Conservation (phyloP, 768 basidiomycete genomes). For the Lactifluus subvellereus region DNA sequence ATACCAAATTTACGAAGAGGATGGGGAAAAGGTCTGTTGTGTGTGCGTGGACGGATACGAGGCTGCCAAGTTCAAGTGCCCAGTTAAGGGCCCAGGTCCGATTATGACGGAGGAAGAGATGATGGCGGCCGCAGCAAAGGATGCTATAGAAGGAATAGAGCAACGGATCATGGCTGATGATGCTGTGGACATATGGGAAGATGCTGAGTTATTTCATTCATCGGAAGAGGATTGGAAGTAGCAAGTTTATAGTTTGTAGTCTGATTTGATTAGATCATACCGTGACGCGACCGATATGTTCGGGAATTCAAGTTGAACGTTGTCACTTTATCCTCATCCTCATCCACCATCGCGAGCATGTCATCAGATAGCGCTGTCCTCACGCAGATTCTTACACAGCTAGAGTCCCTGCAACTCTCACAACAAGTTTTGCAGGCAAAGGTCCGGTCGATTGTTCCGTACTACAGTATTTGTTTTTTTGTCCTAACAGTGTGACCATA, state of each 20-base stretch:
- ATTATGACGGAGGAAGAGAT: slow-evolving; percentile 1
- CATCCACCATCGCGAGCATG: slow-evolving; percentile 1
- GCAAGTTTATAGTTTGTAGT: not conserved
- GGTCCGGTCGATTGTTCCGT: slow-evolving; percentile 37
- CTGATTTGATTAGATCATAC: not conserved
- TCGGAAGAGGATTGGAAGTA: not conserved
- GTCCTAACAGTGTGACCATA: slow-evolving; percentile 26
- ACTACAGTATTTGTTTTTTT: not conserved
- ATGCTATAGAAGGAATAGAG: slow-evolving; percentile 6
- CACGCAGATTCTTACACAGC: slow-evolving; percentile 65
- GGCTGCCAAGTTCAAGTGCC: slow-evolving; percentile 1
- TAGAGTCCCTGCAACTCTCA: slow-evolving; percentile 63
- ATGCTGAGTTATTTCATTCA: not conserved
- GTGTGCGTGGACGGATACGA: slow-evolving; percentile 9
- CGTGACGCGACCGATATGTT: too few relatives aligned
- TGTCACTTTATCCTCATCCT: not conserved
- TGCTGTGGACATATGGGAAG: not conserved
- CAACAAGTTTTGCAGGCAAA: slow-evolving; percentile 78
- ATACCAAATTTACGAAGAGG: slow-evolving; percentile 17
- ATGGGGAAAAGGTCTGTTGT: slow-evolving; percentile 11
- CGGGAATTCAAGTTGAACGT: too few relatives aligned
- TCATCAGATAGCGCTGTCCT: slow-evolving; percentile 47
- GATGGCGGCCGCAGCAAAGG: slow-evolving; percentile 10
- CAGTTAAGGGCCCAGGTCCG: not conserved
- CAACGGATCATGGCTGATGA: not conserved